phyloP scores from a whole-genome alignment of 306 rosid genomes.

The Pachyrhizus erosus region DNA sequence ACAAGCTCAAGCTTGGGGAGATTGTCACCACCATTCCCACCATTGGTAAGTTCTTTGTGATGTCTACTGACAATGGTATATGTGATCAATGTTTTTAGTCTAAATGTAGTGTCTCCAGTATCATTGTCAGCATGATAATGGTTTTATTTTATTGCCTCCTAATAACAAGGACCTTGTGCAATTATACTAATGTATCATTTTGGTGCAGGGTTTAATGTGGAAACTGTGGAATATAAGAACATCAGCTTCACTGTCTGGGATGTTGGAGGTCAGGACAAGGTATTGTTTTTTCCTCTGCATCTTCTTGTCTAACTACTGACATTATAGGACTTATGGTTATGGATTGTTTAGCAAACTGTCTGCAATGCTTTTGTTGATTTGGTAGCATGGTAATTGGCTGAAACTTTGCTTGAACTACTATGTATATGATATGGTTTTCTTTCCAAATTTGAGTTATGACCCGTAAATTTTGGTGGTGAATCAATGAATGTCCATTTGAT shows the following conservation, averaged over 20 bases:
- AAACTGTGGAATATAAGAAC: conserved; percentile 94
- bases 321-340: not conserved
- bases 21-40: conserved; percentile 98
- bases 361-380: conserved; percentile 15
- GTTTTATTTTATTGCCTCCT: not conserved
- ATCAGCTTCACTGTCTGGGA: conserved; percentile 99
- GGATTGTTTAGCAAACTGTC: not conserved
- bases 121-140: not conserved
- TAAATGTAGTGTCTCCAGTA: not conserved
- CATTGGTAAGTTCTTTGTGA: conserved; percentile 59
- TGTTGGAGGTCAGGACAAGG: conserved; percentile 98
- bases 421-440: conserved; percentile 1
- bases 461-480: not conserved
- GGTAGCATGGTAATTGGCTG: not conserved
- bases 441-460: not conserved
- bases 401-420: not conserved
- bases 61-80: not conserved
- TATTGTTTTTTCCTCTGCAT: conserved; percentile 24
- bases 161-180: not conserved
- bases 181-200: conserved; percentile 34
- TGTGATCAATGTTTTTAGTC: not conserved
- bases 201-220: conserved; percentile 86
- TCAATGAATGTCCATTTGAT: not conserved
- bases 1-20: conserved; percentile 97
- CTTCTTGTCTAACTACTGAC: not conserved